These are phyloP conservation scores for Podosphaera leucotricha DNA, from an alignment of 2,329 filamentous ascomycete species.

Conservation along the genomic window DNA sequence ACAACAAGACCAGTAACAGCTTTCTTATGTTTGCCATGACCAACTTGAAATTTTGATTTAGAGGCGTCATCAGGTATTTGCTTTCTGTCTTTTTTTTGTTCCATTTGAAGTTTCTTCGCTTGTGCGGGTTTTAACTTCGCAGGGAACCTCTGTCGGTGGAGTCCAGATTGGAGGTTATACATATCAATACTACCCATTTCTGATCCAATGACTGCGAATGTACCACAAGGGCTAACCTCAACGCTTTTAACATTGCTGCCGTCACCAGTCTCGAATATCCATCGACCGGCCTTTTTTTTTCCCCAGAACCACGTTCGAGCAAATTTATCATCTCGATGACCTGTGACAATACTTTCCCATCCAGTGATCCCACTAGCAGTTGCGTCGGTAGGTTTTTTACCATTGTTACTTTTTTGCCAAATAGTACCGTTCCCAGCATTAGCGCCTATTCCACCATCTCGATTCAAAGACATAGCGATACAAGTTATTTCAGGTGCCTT, in stretches of 20 bases:
- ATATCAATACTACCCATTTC: conserved; percentile 66
- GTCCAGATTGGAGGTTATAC: conserved; percentile 89
- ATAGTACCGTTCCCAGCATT: conserved; percentile 54
- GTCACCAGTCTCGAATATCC: conserved; percentile 77
- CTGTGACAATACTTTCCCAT: conserved; percentile 93
- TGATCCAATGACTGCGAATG: conserved; percentile 78
- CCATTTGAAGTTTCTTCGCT: conserved; percentile 48
- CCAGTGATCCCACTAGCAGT: conserved; percentile 59
- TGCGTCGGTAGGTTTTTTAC: conserved; percentile 39
- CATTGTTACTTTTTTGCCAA: conserved; percentile 55
- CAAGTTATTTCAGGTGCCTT: conserved; percentile 84
- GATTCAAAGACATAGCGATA: conserved; percentile 76
- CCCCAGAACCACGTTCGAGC: conserved; percentile 98
- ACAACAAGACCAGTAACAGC: conserved; percentile 69
- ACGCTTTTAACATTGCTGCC: conserved; percentile 65
- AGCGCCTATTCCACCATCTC: conserved; percentile 81
- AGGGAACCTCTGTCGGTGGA: conserved; percentile 72
- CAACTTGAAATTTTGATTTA: conserved; percentile 13
- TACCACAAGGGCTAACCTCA: conserved; percentile 74
- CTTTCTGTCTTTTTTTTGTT: conserved; percentile 24
- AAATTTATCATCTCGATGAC: conserved; percentile 61
- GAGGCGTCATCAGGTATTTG: conserved; percentile 5
- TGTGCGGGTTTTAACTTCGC: conserved; percentile 54
- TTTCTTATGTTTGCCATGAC: conserved; percentile 52
- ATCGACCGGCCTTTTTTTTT: conserved; percentile 72